Percentiles rank a stretch among this genome's conserved stretches.
Evolutionary conservation across 75 land plant species (phyloP).

Genomic region (Cupressus sempervirens): DNA sequence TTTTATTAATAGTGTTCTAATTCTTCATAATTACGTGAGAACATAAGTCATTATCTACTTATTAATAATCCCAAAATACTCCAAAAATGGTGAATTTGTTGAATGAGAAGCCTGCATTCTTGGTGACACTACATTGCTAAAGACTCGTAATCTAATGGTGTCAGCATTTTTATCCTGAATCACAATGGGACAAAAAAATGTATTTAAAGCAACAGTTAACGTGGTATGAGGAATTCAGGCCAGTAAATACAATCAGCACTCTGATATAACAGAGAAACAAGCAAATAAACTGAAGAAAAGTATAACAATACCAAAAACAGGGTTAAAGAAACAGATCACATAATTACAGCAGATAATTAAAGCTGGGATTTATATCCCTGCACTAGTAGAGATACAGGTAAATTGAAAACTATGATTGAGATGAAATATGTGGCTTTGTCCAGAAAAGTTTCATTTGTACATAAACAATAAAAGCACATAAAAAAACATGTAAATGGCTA

Average conservation of each 20-base stretch:
- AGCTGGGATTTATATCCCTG: background rate
- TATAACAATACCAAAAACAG: background rate
- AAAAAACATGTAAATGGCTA: background rate
- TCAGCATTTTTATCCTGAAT: background rate
- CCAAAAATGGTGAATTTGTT: background rate
- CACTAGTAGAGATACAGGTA: background rate
- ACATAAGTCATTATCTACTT: background rate
- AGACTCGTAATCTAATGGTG: background rate
- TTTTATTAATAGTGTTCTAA: background rate
- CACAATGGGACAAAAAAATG: no score
- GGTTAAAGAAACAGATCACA: background rate
- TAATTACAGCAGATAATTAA: background rate
- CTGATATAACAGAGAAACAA: background rate
- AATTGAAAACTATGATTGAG: background rate
- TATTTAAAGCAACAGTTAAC: background rate
- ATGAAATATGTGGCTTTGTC: background rate
- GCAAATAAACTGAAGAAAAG: background rate
- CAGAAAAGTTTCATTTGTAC: conserved; percentile 1
- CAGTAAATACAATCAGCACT: background rate
- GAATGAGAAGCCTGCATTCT: background rate
- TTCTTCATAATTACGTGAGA: background rate
- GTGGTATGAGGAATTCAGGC: background rate
- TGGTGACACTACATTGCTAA: background rate
- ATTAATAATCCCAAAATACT: background rate
- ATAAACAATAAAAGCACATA: conserved; percentile 2